Percentiles rank a stretch among this genome's conserved stretches.
phyloP scores from a whole-genome alignment of 225 moss, liverwort and hornwort genomes.

The Lunularia cruciata region DNA sequence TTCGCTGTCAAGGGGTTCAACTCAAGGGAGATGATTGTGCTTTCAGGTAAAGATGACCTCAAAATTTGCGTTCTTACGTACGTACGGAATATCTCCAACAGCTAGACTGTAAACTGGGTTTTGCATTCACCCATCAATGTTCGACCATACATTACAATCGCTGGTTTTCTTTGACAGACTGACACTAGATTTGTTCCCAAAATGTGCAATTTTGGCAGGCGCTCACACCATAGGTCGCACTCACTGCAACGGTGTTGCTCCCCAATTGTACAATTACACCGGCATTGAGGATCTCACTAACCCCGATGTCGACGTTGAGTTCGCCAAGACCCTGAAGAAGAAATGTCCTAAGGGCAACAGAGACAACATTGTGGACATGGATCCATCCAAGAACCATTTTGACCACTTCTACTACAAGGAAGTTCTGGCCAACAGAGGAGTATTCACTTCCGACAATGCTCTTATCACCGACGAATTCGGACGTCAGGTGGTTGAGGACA shows the following conservation, averaged over 20 bases:
- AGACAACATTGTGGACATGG: constrained; percentile 21
- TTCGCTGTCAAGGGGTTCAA: too few species aligned
- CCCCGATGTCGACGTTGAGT: constrained; percentile 37
- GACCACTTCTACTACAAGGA: constrained; percentile 36
- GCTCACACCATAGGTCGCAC: constrained; percentile 61
- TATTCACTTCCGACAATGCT: constrained; percentile 24
- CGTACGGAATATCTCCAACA: too few species aligned
- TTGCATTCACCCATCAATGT: too few species aligned
- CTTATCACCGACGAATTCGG: constrained; percentile 9
- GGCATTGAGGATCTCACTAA: constrained; percentile 31
- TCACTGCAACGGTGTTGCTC: constrained; percentile 42
- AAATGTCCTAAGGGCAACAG: constrained; percentile 46
- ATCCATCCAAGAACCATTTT: constrained; percentile 10
- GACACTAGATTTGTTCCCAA: too few species aligned
- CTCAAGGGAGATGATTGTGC: too few species aligned
- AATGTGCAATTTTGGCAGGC: too few species aligned
- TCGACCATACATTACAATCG: too few species aligned
- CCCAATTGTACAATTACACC: constrained; percentile 49
- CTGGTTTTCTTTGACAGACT: too few species aligned
- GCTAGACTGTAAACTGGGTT: too few species aligned
- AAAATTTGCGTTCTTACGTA: too few species aligned
- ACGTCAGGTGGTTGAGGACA: neutral
- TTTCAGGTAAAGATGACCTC: too few species aligned
- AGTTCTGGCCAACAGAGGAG: constrained; percentile 25
- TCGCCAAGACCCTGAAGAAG: constrained; percentile 36